phyloP scores from a whole-genome alignment of 1,284 basidiomycete genomes.

The Ceratorhiza oryzae-sativae region DNA sequence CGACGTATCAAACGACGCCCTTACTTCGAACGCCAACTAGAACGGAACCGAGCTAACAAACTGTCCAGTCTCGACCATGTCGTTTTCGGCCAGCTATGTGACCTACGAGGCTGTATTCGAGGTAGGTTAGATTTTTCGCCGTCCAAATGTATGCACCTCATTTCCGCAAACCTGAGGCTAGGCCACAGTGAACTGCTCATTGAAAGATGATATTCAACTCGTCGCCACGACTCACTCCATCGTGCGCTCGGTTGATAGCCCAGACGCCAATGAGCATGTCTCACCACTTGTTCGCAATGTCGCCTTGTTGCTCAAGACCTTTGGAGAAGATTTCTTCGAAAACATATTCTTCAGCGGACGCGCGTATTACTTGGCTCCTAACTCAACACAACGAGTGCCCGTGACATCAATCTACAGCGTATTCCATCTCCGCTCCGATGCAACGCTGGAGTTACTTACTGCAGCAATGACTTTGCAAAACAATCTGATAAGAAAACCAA shows the following conservation, averaged over 20 bases:
- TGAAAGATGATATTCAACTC: background rate
- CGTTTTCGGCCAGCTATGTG: background rate
- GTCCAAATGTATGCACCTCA: background rate
- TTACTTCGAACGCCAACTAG: background rate
- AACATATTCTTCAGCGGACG: background rate
- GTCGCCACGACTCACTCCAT: too few relatives aligned
- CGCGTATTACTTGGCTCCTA: background rate
- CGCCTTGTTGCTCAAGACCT: background rate
- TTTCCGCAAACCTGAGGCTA: background rate
- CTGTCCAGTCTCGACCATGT: background rate
- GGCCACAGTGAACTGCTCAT: background rate
- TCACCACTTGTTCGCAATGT: too few relatives aligned
- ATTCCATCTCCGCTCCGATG: too few relatives aligned
- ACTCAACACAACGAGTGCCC: too few relatives aligned
- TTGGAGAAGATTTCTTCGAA: background rate
- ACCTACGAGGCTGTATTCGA: background rate
- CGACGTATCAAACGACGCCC: background rate
- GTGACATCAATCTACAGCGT: too few relatives aligned
- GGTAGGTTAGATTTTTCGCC: background rate
- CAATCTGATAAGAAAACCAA: background rate
- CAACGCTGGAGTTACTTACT: too few relatives aligned
- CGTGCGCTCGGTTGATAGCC: too few relatives aligned
- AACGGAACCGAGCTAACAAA: background rate
- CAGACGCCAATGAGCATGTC: too few relatives aligned
- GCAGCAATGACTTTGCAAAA: background rate